Evolutionary conservation across 768 basidiomycete genomes (phyloP), one percentile per base, ranked within the genome.

Genomic region (Boletus rubroflammeus): DNA sequence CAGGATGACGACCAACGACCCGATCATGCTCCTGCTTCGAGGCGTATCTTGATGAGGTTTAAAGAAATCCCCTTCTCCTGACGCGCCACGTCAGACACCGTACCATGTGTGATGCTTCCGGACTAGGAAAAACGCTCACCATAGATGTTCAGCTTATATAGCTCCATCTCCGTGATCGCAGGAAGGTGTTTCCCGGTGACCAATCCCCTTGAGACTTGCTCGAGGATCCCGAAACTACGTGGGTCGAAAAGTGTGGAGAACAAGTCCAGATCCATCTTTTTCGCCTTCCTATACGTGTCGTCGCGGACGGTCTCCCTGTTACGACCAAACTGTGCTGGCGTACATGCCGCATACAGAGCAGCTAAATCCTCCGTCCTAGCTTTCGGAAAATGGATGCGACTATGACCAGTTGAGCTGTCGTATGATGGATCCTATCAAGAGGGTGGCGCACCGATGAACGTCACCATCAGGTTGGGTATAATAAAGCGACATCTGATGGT

Each of bases 1-100:
- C 43, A 79, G 72, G n/a, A 77, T 69, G n/a, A 81, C 57, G 2
- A 81, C 74, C 6, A 84, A 73, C 1, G 80, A 80, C 1, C 76
- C 80, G 41, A 84, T 74, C 74, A 80, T 80, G 32, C 32, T 34
- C 32, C 14, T 15, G 10, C 66, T 59, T 4, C 75, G 74, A 3
- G 78, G 77, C 0, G 79, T 79, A 10, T 53, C 51, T 14, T 47
- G 31, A n/a, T 48, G 40, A 11, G 51, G 26, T 41, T 56, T 53
- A 35, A 38, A 53, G 32, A 48, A 57, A 31, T 44, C 52, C 0
- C 35, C 51, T 13, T 34, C 11, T 3, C 51, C 50, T 53, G 17
- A 19, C 6, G 36, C 36, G 19, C 9, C 36, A 10, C 19, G n/a
- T 38, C 9, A 38, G 36, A 19, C 36, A 38, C 3, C 36, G 5